phyloP scores from a whole-genome alignment of 805 yeast species.

The Sugiyamaella americana region DNA sequence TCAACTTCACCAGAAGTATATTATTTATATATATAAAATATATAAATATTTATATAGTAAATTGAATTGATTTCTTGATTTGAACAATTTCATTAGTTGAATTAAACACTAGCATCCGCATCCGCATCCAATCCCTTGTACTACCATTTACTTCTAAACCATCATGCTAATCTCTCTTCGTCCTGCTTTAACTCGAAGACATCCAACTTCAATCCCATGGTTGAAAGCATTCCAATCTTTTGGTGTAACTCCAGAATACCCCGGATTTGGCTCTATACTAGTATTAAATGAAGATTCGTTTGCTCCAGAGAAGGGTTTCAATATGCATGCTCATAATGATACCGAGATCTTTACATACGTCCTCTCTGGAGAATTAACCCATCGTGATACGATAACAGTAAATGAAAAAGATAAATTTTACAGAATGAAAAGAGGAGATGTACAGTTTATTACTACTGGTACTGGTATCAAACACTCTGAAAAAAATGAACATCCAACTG shows the following conservation, averaged over 20 bases:
- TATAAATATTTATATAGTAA: too few relatives aligned
- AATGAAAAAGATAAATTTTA: constrained; percentile 1
- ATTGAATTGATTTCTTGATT: too few relatives aligned
- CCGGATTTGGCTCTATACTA: not conserved
- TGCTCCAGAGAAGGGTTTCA: constrained; percentile 1
- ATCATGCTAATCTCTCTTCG: constrained; percentile 3
- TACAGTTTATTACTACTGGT: constrained; percentile 4
- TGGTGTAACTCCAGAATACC: not conserved
- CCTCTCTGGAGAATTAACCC: constrained; percentile 2
- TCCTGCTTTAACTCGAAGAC: constrained; percentile 1
- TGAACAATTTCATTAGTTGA: too few relatives aligned
- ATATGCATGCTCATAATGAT: constrained; percentile 5
- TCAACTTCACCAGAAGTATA: too few relatives aligned
- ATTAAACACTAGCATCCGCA: too few relatives aligned
- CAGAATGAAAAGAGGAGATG: constrained; percentile 5
- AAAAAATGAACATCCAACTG: not conserved
- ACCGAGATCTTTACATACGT: constrained; percentile 7
- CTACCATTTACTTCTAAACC: too few relatives aligned
- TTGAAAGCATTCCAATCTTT: constrained; percentile 6
- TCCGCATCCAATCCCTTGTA: too few relatives aligned
- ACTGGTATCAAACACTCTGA: constrained; percentile 7
- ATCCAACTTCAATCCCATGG: not conserved
- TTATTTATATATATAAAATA: too few relatives aligned
- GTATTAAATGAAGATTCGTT: constrained; percentile 5
- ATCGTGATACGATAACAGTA: constrained; percentile 4